phyloP scores from a whole-genome alignment of 2,329 filamentous ascomycete genomes.

The Orbilia blumenaviensis region DNA sequence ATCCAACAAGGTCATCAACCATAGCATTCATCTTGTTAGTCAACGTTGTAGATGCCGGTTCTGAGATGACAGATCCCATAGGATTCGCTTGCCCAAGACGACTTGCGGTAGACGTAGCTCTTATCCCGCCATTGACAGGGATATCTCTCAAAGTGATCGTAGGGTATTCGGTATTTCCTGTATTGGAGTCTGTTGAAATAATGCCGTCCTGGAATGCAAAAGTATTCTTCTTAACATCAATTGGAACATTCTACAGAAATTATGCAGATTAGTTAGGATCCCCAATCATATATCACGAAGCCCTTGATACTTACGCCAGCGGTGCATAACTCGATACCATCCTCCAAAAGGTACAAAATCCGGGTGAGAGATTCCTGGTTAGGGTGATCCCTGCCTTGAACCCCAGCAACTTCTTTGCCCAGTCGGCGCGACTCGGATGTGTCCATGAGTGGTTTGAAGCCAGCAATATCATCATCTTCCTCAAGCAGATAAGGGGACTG shows the following conservation, averaged over 20 bases:
- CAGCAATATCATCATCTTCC: slow-evolving; percentile 74
- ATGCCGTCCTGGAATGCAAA: slow-evolving; percentile 52
- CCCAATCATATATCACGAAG: neutral
- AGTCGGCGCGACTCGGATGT: slow-evolving; percentile 59
- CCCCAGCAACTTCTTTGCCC: slow-evolving; percentile 46
- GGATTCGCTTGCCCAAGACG: slow-evolving; percentile 46
- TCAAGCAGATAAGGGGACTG: slow-evolving; percentile 71
- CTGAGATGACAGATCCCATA: slow-evolving; percentile 54
- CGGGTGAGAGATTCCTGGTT: slow-evolving; percentile 74
- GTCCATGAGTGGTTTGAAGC: slow-evolving; percentile 69
- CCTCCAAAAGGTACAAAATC: slow-evolving; percentile 70
- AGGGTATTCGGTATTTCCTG: slow-evolving; percentile 42
- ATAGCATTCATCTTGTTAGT: slow-evolving; percentile 58
- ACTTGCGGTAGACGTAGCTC: slow-evolving; percentile 45
- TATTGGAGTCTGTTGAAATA: slow-evolving; percentile 45
- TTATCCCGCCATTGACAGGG: slow-evolving; percentile 31
- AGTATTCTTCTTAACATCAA: slow-evolving; percentile 42
- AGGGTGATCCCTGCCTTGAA: slow-evolving; percentile 66
- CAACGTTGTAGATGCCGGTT: slow-evolving; percentile 56
- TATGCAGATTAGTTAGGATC: neutral
- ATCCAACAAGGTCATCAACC: slow-evolving; percentile 58
- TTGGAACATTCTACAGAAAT: slow-evolving; percentile 31
- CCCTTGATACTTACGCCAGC: slow-evolving; percentile 17
- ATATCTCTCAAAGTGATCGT: slow-evolving; percentile 48
- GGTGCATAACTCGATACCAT: slow-evolving; percentile 67